Evolutionary conservation across 2,329 filamentous ascomycete genomes (phyloP).

Genomic region (Diaporthe vexans): DNA sequence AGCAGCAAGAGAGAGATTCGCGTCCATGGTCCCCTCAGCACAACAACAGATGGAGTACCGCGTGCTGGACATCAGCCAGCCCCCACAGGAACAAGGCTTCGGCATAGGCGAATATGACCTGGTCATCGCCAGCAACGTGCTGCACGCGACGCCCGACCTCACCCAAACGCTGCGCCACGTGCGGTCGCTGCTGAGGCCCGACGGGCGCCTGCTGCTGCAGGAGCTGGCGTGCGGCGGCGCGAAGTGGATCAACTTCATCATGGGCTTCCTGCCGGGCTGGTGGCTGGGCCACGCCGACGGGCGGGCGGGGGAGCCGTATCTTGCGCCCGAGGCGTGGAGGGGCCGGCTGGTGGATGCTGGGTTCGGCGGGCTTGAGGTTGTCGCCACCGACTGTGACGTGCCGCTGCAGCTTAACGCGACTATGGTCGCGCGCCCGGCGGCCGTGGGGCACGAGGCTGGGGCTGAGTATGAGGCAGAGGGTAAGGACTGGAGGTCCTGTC

Average conservation of each 20-base stretch:
- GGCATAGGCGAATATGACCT: constrained; percentile 48
- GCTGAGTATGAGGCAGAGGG: neutral
- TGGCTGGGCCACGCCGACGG: constrained; percentile 3
- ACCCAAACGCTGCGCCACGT: constrained; percentile 15
- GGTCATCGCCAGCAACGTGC: constrained; percentile 24
- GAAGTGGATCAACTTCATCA: constrained; percentile 23
- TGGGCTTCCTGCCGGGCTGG: constrained; percentile 31
- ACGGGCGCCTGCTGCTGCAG: constrained; percentile 30
- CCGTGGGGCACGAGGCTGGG: neutral
- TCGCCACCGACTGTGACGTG: neutral
- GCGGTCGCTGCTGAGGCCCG: neutral
- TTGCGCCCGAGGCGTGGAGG: neutral
- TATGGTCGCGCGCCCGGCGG: neutral
- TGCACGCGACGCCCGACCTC: constrained; percentile 15
- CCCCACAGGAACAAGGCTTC: constrained; percentile 41
- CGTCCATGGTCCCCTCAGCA: neutral
- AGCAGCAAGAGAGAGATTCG: constrained; percentile 40
- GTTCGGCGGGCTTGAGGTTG: neutral
- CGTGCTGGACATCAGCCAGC: constrained; percentile 40
- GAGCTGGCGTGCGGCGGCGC: constrained; percentile 30
- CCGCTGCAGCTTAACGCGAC: constrained; percentile 5
- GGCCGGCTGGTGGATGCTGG: neutral
- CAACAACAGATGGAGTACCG: constrained; percentile 39
- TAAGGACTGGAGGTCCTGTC: accelerated
- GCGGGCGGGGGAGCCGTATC: neutral